A percentile compares a stretch with the other conserved stretches of the same genome.
phyloP scores from a whole-genome alignment of 306 rosid genomes.

The Notholithocarpus densiflorus region DNA sequence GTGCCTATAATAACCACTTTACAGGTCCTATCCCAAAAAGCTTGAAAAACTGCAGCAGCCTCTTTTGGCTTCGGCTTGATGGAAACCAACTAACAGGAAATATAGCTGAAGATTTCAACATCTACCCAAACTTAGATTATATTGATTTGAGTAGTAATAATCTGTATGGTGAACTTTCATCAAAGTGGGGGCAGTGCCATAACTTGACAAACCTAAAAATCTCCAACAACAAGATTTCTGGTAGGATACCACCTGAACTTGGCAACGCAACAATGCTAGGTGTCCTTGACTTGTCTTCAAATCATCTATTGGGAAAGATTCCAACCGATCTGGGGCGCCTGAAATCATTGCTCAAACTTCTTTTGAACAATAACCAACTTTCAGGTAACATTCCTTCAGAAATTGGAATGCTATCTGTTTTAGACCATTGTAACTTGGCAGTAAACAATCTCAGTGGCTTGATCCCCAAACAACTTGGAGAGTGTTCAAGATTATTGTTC shows the following conservation, averaged over 20 bases:
- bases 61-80: conserved; percentile 24
- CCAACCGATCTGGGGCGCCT: conserved; percentile 24
- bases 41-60: conserved; percentile 4
- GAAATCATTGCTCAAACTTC: neutral
- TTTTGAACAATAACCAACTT: neutral
- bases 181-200: neutral
- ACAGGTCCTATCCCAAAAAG: conserved; percentile 9
- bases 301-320: conserved; percentile 25
- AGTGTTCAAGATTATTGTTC: neutral
- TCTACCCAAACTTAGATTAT: conserved; percentile 19
- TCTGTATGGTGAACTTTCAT: neutral
- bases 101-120: conserved; percentile 33
- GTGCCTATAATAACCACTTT: no score
- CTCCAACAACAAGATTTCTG: neutral
- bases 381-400: neutral
- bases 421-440: neutral
- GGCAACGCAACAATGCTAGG: neutral
- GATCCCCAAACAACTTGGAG: neutral
- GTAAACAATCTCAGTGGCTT: neutral
- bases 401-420: neutral
- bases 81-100: conserved; percentile 32
- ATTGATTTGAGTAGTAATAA: conserved; percentile 17
- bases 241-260: neutral
- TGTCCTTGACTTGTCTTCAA: conserved; percentile 29
- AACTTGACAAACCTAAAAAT: neutral